These are phyloP conservation scores for Plectosphaerella plurivora DNA, from an alignment of 2,329 filamentous ascomycete genomes.

Conservation along the genomic window DNA sequence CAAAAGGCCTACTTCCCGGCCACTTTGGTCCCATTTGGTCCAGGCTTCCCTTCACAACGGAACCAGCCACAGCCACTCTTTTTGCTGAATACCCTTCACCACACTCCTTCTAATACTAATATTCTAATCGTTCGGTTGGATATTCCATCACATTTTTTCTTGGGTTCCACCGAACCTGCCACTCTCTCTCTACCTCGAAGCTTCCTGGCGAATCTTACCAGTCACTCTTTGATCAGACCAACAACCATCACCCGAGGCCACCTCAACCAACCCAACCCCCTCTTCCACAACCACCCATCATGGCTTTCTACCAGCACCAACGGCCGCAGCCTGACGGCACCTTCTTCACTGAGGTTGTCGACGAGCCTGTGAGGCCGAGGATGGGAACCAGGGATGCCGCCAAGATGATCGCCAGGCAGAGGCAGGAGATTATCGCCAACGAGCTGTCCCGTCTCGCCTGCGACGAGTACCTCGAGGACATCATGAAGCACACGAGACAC, in stretches of 20 bases:
- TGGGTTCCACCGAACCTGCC: conserved; percentile 6
- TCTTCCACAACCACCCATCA: conserved; percentile 25
- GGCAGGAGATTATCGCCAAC: conserved; percentile 82
- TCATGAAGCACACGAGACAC: conserved; percentile 87
- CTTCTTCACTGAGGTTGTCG: conserved; percentile 51
- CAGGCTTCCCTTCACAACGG: conserved; percentile 32
- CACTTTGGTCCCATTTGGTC: conserved; percentile 27
- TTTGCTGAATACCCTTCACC: conserved; percentile 27
- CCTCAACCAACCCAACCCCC: not conserved
- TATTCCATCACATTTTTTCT: conserved; percentile 9
- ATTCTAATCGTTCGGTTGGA: conserved; percentile 14
- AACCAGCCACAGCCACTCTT: conserved; percentile 55
- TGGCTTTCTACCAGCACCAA: conserved; percentile 37
- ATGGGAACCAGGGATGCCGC: conserved; percentile 71
- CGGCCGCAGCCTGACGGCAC: conserved; percentile 33
- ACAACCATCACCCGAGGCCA: conserved; percentile 24
- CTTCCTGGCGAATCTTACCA: conserved; percentile 18
- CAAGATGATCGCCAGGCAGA: conserved; percentile 73
- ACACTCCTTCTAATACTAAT: conserved; percentile 18
- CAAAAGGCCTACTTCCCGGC: conserved; percentile 41
- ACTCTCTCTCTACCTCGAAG: conserved; percentile 8
- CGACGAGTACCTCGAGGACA: conserved; percentile 91
- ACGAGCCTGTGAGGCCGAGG: conserved; percentile 46
- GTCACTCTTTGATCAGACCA: conserved; percentile 34
- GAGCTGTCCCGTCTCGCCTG: conserved; percentile 81